Evolutionary conservation across 371 early-diverging fungal genomes (phyloP).

Genomic region (Apophysomyces trapeziformis): DNA sequence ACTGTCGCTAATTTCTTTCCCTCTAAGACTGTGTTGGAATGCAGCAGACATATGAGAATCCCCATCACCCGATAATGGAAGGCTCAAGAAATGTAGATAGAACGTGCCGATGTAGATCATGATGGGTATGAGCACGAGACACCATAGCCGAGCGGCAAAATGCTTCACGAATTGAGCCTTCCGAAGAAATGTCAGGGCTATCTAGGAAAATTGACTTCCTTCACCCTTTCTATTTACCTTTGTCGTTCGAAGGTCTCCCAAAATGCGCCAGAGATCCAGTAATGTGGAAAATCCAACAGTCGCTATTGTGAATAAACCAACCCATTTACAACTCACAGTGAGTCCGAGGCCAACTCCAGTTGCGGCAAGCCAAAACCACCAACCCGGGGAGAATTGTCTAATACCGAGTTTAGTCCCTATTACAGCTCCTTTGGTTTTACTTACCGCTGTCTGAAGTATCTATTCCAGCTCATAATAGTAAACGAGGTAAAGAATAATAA

Average conservation of each 20-base stretch:
- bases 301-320: constrained; percentile 89
- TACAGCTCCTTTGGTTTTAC: constrained; percentile 21
- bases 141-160: constrained; percentile 68
- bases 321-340: constrained; percentile 83
- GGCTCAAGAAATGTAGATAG: constrained; percentile 83
- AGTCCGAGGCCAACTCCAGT: constrained; percentile 79
- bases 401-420: neutral
- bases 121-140: constrained; percentile 84
- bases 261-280: constrained; percentile 85
- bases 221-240: constrained; percentile 34
- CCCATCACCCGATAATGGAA: constrained; percentile 84
- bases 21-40: constrained; percentile 87
- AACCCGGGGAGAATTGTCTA: constrained; percentile 63
- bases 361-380: constrained; percentile 76
- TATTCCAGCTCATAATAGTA: constrained; percentile 76
- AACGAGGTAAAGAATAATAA: constrained; percentile 83
- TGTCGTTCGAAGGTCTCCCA: constrained; percentile 69
- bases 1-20: constrained; percentile 65
- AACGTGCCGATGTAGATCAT: constrained; percentile 84
- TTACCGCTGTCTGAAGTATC: constrained; percentile 69
- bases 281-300: constrained; percentile 85
- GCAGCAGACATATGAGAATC: constrained; percentile 88
- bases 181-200: neutral
- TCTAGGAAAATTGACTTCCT: neutral
- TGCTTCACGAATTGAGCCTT: constrained; percentile 67